These are phyloP conservation scores for Simmondsia chinensis DNA, from an alignment of 148 eudicot species.

Conservation along the genomic window DNA sequence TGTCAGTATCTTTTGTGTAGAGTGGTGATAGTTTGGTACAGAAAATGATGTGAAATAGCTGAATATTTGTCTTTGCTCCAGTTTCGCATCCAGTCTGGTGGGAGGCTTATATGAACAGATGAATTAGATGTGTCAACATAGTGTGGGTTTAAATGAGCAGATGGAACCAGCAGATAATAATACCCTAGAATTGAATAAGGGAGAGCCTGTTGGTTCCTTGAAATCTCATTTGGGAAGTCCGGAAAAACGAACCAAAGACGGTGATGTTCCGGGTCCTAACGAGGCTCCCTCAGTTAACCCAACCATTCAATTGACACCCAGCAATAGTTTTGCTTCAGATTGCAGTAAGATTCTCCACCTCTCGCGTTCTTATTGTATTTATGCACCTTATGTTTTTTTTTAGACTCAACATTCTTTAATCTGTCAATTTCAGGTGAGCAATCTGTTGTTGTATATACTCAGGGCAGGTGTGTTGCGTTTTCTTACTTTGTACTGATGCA, in stretches of 20 bases:
- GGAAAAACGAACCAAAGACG: constrained; percentile 14
- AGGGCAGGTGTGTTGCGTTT: constrained; percentile 34
- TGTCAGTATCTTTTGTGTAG: neutral
- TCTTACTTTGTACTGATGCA: neutral
- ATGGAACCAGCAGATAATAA: constrained; percentile 32
- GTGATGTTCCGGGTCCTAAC: constrained; percentile 20
- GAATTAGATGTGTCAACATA: constrained; percentile 33
- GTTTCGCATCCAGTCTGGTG: constrained; percentile 2
- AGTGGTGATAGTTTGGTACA: neutral
- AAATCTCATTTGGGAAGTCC: constrained; percentile 14
- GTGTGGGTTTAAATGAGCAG: constrained; percentile 22
- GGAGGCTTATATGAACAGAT: constrained; percentile 6
- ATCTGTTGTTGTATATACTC: constrained; percentile 40
- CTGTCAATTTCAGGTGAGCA: constrained; percentile 48
- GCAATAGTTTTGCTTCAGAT: constrained; percentile 41
- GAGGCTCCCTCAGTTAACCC: constrained; percentile 19
- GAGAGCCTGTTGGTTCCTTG: constrained; percentile 13
- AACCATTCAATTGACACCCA: constrained; percentile 33
- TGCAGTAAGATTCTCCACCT: constrained; percentile 34
- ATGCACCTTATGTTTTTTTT: neutral
- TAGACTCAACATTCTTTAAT: neutral
- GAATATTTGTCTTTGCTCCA: constrained; percentile 3
- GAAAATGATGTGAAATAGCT: constrained; percentile 1
- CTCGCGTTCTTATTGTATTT: neutral
- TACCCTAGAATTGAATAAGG: constrained; percentile 10